Base-by-base conservation (phyloP, 2,329 filamentous ascomycete genomes). In the Remersonia thermophila region DNA sequence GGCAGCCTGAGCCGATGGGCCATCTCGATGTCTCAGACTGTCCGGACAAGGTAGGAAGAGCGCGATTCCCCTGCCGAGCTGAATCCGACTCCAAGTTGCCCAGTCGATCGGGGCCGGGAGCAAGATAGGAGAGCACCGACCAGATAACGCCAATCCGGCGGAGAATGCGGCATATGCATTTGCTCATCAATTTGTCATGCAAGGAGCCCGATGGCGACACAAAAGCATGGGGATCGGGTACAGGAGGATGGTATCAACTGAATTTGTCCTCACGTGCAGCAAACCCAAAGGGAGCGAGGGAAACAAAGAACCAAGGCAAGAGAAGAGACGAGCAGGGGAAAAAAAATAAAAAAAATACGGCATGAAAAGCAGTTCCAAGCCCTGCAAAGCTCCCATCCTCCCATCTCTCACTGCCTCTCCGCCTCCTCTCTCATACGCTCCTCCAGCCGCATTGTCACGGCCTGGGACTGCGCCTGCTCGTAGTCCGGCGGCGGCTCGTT, bases 401-500 rank as follows among this genome's bases (percentile, higher is more conserved):
- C 20, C 20, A 23, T 12, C n/a, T 15, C 18, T 40, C 34, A 40
- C 47, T 70, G 66, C 43, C 70, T 67, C 52, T 89, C 82, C 30
- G 83, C 66, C 47, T 83, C 83, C 42, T 81, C 72, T 31, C 80
- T 78, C 46, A 87, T 68, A 41, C 80, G 82, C 47, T 83, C 75
- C 53, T 85, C 74, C 15, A 78, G 59, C 34, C 61, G 63, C 53
- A 65, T 71, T 42, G 61, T 67, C 18, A 79, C 56, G 18, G 73
- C 72, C 48, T 78, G 73, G n/a, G 71, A 77, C 58, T 95, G 89
- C 18, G 83, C 83, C 57, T 94, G 43, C 32, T 95, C 86, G 53
- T 96, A 96, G 26, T 77, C 83, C 33, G 89, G 89, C 32, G 89
- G 89, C 4, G 87, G 85, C 54, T 91, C 87, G 59, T 77, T 51